phyloP scores from a whole-genome alignment of 352 stramenopile genomes.

The Globisporangium emineosum region DNA sequence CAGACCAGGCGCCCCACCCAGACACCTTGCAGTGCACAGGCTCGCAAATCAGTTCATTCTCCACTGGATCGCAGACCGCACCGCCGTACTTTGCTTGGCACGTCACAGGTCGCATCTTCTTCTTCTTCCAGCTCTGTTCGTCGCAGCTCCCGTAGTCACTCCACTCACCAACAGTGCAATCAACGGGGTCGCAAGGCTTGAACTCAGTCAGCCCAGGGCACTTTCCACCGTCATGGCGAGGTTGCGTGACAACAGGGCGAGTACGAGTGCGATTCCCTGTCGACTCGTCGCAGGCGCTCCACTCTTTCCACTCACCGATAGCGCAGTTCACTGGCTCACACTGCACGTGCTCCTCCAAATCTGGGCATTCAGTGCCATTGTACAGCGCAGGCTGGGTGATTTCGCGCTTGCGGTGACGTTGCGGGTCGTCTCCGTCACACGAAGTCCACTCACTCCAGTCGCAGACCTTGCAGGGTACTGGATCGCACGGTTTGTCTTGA shows the following conservation, averaged over 20 bases:
- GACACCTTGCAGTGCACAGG: slow-evolving; percentile 48
- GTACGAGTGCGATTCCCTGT: slow-evolving; percentile 40
- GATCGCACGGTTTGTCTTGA: slow-evolving; percentile 46
- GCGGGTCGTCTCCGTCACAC: slow-evolving; percentile 48
- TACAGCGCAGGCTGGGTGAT: slow-evolving; percentile 34
- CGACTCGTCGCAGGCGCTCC: slow-evolving; percentile 33
- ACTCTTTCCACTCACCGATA: slow-evolving; percentile 40
- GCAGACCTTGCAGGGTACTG: slow-evolving; percentile 34
- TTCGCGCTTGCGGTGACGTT: slow-evolving; percentile 33
- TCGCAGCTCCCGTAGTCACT: slow-evolving; percentile 43
- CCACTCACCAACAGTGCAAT: slow-evolving; percentile 41
- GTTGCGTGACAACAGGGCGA: slow-evolving; percentile 19
- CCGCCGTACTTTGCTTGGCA: slow-evolving; percentile 38
- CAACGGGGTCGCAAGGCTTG: slow-evolving; percentile 42
- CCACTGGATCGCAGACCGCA: slow-evolving; percentile 31
- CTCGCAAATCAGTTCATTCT: slow-evolving; percentile 49
- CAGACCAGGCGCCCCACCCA: slow-evolving; percentile 27
- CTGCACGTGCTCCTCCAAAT: slow-evolving; percentile 29
- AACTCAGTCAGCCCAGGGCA: slow-evolving; percentile 33
- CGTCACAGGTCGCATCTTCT: slow-evolving; percentile 34
- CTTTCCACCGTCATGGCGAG: slow-evolving; percentile 27
- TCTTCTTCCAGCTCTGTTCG: slow-evolving; percentile 40
- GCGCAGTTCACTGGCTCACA: slow-evolving; percentile 48
- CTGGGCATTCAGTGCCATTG: slow-evolving; percentile 25
- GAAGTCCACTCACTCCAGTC: slow-evolving; percentile 48